Evolutionary conservation across 2,329 filamentous ascomycete species (phyloP).

Genomic region (Coleophoma crateriformis): DNA sequence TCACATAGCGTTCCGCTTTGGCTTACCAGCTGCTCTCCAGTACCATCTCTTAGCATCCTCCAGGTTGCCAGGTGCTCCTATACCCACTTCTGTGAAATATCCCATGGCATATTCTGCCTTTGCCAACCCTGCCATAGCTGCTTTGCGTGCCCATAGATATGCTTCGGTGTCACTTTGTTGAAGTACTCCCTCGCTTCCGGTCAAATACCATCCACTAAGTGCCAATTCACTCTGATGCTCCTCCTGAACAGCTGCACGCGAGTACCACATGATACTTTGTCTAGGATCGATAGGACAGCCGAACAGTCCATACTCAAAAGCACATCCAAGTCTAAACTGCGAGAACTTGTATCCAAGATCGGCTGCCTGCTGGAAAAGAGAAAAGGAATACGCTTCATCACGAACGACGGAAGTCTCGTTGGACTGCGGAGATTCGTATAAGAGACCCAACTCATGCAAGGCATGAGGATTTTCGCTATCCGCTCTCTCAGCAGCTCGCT

Average conservation of each 20-base stretch:
- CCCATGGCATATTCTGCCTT: slow-evolving; percentile 99
- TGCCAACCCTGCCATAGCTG: slow-evolving; percentile 76
- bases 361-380: slow-evolving; percentile 78
- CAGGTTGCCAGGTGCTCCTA: slow-evolving; percentile 77
- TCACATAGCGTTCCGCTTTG: background rate
- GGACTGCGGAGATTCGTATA: slow-evolving; percentile 47
- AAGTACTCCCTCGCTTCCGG: slow-evolving; percentile 80
- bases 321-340: slow-evolving; percentile 82
- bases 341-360: slow-evolving; percentile 92
- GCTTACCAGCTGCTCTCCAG: slow-evolving; percentile 91
- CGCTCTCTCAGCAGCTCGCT: slow-evolving; percentile 83
- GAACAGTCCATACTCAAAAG: slow-evolving; percentile 83
- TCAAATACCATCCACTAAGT: slow-evolving; percentile 90
- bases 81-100: slow-evolving; percentile 93
- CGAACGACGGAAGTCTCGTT: slow-evolving; percentile 67
- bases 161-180: slow-evolving; percentile 93
- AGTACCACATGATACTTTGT: slow-evolving; percentile 90
- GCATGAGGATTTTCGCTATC: slow-evolving; percentile 91
- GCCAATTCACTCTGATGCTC: slow-evolving; percentile 90
- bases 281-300: slow-evolving; percentile 79
- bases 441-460: slow-evolving; percentile 75
- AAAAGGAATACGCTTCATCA: slow-evolving; percentile 77
- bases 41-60: slow-evolving; percentile 99
- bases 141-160: slow-evolving; percentile 94
- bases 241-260: slow-evolving; percentile 80